Evolutionary conservation across 2,329 filamentous ascomycete genomes (phyloP).

Genomic region (Metarhizium sp.): DNA sequence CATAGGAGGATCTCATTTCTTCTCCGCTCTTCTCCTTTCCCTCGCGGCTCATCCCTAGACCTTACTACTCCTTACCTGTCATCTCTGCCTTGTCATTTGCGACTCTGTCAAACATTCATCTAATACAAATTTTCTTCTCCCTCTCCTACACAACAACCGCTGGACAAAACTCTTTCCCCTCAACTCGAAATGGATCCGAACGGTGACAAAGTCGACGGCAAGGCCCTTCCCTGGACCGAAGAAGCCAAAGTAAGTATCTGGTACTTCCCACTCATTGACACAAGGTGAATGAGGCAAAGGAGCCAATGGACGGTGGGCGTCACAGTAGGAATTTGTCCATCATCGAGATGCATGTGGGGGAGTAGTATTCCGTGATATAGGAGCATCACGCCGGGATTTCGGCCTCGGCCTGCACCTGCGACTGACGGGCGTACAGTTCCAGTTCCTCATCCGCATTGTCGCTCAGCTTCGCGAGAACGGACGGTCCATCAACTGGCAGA

Average conservation of each 20-base stretch:
- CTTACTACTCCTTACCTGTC: not conserved
- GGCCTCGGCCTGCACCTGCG: not conserved
- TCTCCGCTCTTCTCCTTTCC: not conserved
- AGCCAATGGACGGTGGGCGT: not conserved
- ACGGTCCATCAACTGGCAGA: conserved; percentile 24
- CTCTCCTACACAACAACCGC: not conserved
- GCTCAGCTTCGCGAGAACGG: conserved; percentile 22
- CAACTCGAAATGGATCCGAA: conserved; percentile 15
- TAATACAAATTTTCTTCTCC: not conserved
- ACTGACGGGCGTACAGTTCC: conserved; percentile 14
- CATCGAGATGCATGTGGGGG: too few species aligned
- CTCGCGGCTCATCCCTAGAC: not conserved
- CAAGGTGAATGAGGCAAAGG: not conserved
- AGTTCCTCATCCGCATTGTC: conserved; percentile 27
- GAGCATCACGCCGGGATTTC: not conserved
- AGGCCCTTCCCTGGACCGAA: conserved; percentile 24
- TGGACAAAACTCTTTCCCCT: not conserved
- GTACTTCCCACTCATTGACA: not conserved
- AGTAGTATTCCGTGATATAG: too few species aligned
- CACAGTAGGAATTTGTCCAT: too few species aligned
- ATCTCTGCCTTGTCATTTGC: not conserved
- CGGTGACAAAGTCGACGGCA: conserved; percentile 8
- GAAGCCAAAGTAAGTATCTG: conserved; percentile 21
- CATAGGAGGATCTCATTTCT: not conserved
- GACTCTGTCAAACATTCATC: not conserved